These are phyloP conservation scores for Eimeria necatrix DNA, from an alignment of 169 alveolate species.

Conservation along the genomic window DNA sequence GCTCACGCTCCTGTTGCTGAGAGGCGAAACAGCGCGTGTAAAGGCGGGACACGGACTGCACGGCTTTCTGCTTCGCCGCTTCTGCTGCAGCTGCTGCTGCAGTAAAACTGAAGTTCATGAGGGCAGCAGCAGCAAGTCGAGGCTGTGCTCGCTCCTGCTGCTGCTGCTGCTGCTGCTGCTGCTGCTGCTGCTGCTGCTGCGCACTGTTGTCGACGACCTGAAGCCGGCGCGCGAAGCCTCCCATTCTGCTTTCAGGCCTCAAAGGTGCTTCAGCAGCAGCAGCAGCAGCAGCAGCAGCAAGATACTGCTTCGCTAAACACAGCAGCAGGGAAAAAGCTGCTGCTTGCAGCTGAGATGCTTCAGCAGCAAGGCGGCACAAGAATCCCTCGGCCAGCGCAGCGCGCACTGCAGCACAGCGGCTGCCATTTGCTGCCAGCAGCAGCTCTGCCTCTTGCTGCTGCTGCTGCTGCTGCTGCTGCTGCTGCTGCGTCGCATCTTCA, in stretches of 20 bases:
- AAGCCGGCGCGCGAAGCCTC: constrained; percentile 37
- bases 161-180: constrained; percentile 9
- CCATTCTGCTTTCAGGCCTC: constrained; percentile 46
- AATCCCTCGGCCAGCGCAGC: background rate
- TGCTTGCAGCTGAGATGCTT: background rate
- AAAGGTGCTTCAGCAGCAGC: constrained; percentile 23
- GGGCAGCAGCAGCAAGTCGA: constrained; percentile 19
- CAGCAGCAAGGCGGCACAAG: background rate
- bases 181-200: constrained; percentile 32
- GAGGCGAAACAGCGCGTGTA: background rate
- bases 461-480: background rate
- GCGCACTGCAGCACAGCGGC: constrained; percentile 41
- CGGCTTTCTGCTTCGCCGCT: background rate
- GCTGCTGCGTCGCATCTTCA: background rate
- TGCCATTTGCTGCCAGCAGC: constrained; percentile 10
- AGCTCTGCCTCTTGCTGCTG: constrained; percentile 45
- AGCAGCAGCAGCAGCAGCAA: constrained; percentile 57
- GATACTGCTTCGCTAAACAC: constrained; percentile 41
- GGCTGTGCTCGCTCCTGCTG: background rate
- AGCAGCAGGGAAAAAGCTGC: constrained; percentile 52
- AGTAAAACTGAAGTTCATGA: background rate
- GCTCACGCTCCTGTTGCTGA: constrained; percentile 14
- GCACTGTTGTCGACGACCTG: background rate
- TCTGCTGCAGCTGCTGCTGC: constrained; percentile 23
- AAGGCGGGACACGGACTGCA: too few species aligned